These are phyloP conservation scores for Noccaea caerulescens DNA, from an alignment of 345 rosid species.

Conservation along the genomic window DNA sequence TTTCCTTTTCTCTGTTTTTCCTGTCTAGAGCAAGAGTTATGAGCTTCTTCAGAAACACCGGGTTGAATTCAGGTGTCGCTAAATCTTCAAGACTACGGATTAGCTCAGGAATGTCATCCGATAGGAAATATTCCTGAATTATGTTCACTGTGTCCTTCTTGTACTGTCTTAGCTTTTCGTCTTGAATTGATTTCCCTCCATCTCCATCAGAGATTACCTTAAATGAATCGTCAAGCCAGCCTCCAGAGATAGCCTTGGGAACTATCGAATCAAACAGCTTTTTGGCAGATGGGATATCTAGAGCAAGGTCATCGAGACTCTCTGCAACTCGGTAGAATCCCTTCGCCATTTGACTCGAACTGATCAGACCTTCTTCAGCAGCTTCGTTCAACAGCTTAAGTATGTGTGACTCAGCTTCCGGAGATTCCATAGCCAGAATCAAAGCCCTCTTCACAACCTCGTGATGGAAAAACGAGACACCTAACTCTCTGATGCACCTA, in stretches of 20 bases:
- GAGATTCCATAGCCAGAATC: conserved; percentile 86
- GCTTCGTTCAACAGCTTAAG: conserved; percentile 85
- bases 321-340: conserved; percentile 86
- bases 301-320: conserved; percentile 94
- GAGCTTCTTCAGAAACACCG: conserved; percentile 84
- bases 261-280: conserved; percentile 61
- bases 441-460: conserved; percentile 98
- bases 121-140: conserved; percentile 93
- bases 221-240: conserved; percentile 87
- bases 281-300: conserved; percentile 90
- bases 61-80: conserved; percentile 71
- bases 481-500: conserved; percentile 89
- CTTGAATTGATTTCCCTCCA: conserved; percentile 50
- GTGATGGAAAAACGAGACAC: conserved; percentile 92
- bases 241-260: conserved; percentile 75
- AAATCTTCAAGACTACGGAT: conserved; percentile 84
- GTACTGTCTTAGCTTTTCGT: conserved; percentile 61
- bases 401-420: conserved; percentile 63
- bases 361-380: conserved; percentile 91
- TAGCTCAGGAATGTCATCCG: conserved; percentile 98
- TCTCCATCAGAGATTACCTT: conserved; percentile 48
- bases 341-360: conserved; percentile 93
- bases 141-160: conserved; percentile 79
- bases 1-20: conserved; percentile 98
- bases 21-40: conserved; percentile 95